phyloP scores from a whole-genome alignment of 257 asterid species.

The Mitragyna speciosa region DNA sequence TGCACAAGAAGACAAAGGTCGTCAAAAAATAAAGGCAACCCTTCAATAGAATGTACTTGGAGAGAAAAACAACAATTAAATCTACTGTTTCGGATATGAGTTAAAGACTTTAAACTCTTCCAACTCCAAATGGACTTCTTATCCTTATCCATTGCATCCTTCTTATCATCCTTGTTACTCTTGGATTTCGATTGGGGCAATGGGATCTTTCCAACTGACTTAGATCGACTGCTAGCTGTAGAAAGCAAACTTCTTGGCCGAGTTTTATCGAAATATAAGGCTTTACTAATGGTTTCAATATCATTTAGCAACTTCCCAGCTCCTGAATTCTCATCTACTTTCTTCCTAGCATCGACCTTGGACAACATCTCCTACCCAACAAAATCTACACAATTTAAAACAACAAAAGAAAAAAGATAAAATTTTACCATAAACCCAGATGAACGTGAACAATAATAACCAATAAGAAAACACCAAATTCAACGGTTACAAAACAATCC shows the following conservation, averaged over 20 bases:
- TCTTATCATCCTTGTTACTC: slow-evolving; percentile 42
- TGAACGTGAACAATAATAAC: slow-evolving; percentile 10
- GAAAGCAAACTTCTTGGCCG: slow-evolving; percentile 60
- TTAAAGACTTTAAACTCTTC: slow-evolving; percentile 80
- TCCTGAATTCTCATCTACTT: slow-evolving; percentile 57
- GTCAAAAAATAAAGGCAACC: slow-evolving; percentile 59
- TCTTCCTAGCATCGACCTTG: slow-evolving; percentile 61
- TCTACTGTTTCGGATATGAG: slow-evolving; percentile 58
- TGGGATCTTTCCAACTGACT: slow-evolving; percentile 66
- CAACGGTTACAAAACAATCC: not conserved
- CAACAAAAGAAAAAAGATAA: slow-evolving; percentile 10
- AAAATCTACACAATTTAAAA: slow-evolving; percentile 33
- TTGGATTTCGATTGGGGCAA: slow-evolving; percentile 53
- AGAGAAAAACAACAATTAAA: slow-evolving; percentile 74
- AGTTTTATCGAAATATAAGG: slow-evolving; percentile 54
- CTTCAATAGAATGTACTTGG: slow-evolving; percentile 74
- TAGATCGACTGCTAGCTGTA: slow-evolving; percentile 80
- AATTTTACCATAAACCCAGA: slow-evolving; percentile 13
- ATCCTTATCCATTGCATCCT: slow-evolving; percentile 58
- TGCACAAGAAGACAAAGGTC: slow-evolving; percentile 65
- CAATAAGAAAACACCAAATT: slow-evolving; percentile 1
- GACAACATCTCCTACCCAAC: slow-evolving; percentile 52
- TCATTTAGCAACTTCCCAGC: slow-evolving; percentile 67
- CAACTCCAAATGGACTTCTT: slow-evolving; percentile 93
- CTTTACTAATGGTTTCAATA: slow-evolving; percentile 66